Evolutionary conservation across 495 filamentous ascomycete species (phyloP), one percentile per base, ranked within the genome.

Genomic region (Evansstolkia leycettana): DNA sequence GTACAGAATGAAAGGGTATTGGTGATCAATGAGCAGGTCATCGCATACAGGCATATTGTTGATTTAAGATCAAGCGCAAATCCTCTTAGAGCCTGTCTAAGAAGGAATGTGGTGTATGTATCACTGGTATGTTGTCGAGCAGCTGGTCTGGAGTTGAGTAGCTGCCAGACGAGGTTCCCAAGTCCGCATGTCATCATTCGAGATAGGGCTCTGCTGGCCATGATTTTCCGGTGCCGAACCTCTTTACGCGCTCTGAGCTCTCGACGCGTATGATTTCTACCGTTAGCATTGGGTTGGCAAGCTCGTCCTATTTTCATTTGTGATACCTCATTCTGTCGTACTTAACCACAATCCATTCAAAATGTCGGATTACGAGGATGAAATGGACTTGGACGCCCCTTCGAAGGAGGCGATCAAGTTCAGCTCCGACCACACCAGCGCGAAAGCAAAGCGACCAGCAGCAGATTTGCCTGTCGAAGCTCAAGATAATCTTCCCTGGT

Each of bases 401-500:
- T 58, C 66, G 31, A 65, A 67, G 38, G 69, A 76, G 33, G 62
- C 67, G 16, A 66, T 79, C 45, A 51, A 74, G 20, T 67, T 79
- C 62, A 57, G 57, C 48, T 51, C 61, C 43, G 51, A 79, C 39
- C 58, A 76, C 40, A 54, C 73, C 59, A 78, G 76, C 33, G 67
- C 72, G 19, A 95, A 95, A 51, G 82, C 83, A 42, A 98, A 96
- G 58, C 75, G 87, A 50, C 84, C 80, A 48, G 84, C 80, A 39
- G 88, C 89, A 7, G 93, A 99, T 53, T 65, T 99, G 17, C 92
- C 90, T 1, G 75, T 96, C 18, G 84, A 88, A 60, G 89, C 89
- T 38, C 83, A 89, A 55, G 90, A 99, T 61, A 88, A 78, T 37
- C 60, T 99, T 13, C 92, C 90, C 58, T 99, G 90, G 90, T 93